Evolutionary conservation across 306 rosid genomes (phyloP), one percentile per base, ranked within the genome.

Genomic region (Prunus mume): DNA sequence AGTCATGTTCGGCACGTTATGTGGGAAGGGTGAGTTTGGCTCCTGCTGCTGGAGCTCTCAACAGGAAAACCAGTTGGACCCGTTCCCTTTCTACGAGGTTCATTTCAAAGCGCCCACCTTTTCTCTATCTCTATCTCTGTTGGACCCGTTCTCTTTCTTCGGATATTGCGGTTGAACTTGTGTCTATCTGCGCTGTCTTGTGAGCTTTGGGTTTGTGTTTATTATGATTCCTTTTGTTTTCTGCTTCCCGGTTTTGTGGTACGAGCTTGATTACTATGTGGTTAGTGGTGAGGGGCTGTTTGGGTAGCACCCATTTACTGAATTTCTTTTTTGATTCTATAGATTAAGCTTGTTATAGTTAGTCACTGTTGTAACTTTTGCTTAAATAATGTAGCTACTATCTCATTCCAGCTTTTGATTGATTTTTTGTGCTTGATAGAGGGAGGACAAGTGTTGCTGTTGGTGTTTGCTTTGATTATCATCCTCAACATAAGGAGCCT

Each of bases 401-500:
- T 27, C 3, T 24, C 70, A 75, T 76, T 25, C 32, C 11, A 34
- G 18, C 20, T 6, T 73, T 12, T 81, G 28, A 66, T 66, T 69
- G 12, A 19, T 56, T 82, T 12, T 15, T 61, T 69, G 68, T 81
- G 61, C 56, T 43, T 54, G 41, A 82, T 88, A 95, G 97, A 85
- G 98, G 98, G 71, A 92, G 98, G 79, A 87, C 90, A 17, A 95
- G 98, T 89, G 85, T 95, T 46, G 97, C 98, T 4, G 89, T 94
- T 74, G 91, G 89, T 47, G 88, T 89, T 71, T 91, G 82, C 69
- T 51, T 90, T 79, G 89, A 85, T 25, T 79, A 86, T 72, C 96
- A 79, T 75, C 91, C 90, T 65, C 89, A 86, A 69, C 65, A 25
- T 49, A 91, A 91, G 85, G 80, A 83, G 79, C 88, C 87, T 28